These are phyloP conservation scores for Haplosporangium sp. DNA, from an alignment of 371 early-diverging fungal genomes.

Conservation along the genomic window DNA sequence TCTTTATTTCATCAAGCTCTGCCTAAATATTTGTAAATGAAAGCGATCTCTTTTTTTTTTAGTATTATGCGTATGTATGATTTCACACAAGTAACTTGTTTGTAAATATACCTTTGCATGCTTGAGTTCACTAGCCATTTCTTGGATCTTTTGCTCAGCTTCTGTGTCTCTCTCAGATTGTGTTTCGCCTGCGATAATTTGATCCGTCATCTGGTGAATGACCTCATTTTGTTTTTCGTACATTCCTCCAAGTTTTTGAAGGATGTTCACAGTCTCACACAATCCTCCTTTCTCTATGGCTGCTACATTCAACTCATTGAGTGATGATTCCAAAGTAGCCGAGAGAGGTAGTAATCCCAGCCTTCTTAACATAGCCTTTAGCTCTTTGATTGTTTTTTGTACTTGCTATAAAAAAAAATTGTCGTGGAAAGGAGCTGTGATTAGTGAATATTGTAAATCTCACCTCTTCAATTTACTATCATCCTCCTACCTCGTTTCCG, in stretches of 20 bases:
- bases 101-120: slow-evolving; percentile 9
- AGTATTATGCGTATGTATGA: no score
- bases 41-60: not conserved
- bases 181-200: slow-evolving; percentile 21
- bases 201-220: slow-evolving; percentile 47
- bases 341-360: slow-evolving; percentile 34
- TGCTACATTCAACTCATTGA: slow-evolving; percentile 15
- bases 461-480: not conserved
- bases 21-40: not conserved
- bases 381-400: slow-evolving; percentile 23
- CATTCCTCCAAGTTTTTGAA: slow-evolving; percentile 23
- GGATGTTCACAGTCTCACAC: slow-evolving; percentile 28
- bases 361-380: slow-evolving; percentile 21
- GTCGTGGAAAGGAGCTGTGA: not conserved
- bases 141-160: slow-evolving; percentile 13
- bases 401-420: not conserved
- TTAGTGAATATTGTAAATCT: not conserved
- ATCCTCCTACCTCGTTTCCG: slow-evolving; percentile 17
- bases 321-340: slow-evolving; percentile 17
- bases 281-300: slow-evolving; percentile 37
- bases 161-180: slow-evolving; percentile 6
- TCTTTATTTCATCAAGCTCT: slow-evolving; percentile 5
- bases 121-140: slow-evolving; percentile 15
- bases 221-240: slow-evolving; percentile 40
- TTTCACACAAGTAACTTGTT: not conserved